Evolutionary conservation across 306 rosid species (phyloP), one percentile per base, ranked within the genome.

Genomic region (Mimosa pudica): DNA sequence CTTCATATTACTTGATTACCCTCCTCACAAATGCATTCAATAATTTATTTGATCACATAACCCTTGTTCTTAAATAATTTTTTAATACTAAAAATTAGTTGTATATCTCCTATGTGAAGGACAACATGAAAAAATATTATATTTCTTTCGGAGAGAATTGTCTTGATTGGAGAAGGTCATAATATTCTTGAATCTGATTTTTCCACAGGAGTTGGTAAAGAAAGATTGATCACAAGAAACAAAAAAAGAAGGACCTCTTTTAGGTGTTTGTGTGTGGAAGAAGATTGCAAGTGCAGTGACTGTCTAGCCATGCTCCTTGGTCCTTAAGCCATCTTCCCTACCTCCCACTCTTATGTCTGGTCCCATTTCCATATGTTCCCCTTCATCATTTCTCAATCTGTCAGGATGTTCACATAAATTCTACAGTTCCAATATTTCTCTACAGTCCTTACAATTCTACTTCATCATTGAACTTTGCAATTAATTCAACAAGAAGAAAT

Each of bases 231-330:
- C 54, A 69, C 54, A 8, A 44, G 54, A 69, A 69, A 69, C 54
- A 44, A 69, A 68, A 69, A 2, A 44, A 18, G 6, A 57, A 1
- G 38, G 17, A 11, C 10, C 68, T 74, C 65, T 71, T 38, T 5
- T 82, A 20, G 63, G 41, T 90, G 95, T 57, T 89, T 87, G 75
- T 65, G 61, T 78, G 70, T 68, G 52, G 52, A 10, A 47, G 16
- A 76, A 54, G 77, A 86, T 71, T 58, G 71, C 88, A 81, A 41
- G 42, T 73, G 85, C 90, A 41, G 46, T 70, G 85, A 92, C 85
- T 84, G 79, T 84, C 84, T 64, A n/a, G 85, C 97, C 98, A 88
- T 87, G 92, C 89, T 83, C 77, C 81, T 44, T 71, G 89, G 98
- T 92, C 91, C 82, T 80, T 54, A 18, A 72, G 16, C 73, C 70